Evolutionary conservation across 345 rosid genomes (phyloP), one percentile per base, ranked within the genome.

Genomic region (Noccaea bulbosa): DNA sequence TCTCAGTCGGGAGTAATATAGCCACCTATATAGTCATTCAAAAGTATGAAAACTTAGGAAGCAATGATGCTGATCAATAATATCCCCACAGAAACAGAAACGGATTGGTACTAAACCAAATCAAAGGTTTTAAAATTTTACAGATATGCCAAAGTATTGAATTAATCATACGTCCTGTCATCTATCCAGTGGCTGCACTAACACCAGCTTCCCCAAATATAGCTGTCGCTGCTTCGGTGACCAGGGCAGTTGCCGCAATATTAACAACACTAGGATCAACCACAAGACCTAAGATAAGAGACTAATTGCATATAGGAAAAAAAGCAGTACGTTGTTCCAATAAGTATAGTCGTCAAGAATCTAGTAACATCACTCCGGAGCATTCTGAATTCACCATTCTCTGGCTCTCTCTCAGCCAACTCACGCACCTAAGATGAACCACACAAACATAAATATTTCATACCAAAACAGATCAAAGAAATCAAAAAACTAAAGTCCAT

Each of bases 161-260:
- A 43, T 20, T 3, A 52, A 46, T 10, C 50, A 76, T 66, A 82
- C 97, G 14, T 84, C 91, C 99, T 38, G 93, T 94, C 99, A 94
- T 94, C 67, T 91, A 83, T 79, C 98, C 98, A 70, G 99, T 94
- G 73, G 99, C 99, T 15, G 98, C 99, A 81, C 84, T 92, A 80
- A 94, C 92, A 79, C 99, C 99, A 75, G 99, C 99, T 86, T 91
- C 99, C 66, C 99, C 99, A 87, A 91, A 94, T 73, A 94, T 84
- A 62, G 98, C 84, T 37, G 99, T 94, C 67, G 99, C 99, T 45
- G 99, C 98, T 41, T 94, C 96, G 6, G 99, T 94, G 75, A 92
- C 99, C 65, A 94, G 80, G 69, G 98, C 99, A 78, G 99, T 94
- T 70, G 99, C 98, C 81, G 93, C 99, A 79, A 94, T 94, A 79